Evolutionary conservation across 768 basidiomycete genomes (phyloP).

Genomic region (Mycena floridula): DNA sequence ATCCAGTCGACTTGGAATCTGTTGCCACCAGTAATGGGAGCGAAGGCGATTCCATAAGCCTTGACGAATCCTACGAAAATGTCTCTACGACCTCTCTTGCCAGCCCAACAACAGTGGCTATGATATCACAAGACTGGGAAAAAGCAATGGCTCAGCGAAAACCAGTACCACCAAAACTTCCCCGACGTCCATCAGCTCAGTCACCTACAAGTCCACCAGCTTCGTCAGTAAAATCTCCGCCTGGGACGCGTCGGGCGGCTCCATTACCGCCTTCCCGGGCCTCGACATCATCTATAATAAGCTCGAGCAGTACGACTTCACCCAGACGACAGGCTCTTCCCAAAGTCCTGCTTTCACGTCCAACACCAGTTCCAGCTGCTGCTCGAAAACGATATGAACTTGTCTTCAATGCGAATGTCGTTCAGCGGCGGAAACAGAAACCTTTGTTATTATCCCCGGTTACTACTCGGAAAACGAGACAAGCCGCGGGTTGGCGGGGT

Average conservation of each 20-base stretch:
- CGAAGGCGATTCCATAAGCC: constrained; percentile 47
- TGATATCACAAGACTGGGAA: constrained; percentile 46
- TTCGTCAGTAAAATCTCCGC: constrained; percentile 4
- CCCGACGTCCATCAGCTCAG: constrained; percentile 32
- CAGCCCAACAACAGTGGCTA: constrained; percentile 44
- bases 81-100: constrained; percentile 48
- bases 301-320: constrained; percentile 26
- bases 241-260: constrained; percentile 7
- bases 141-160: constrained; percentile 30
- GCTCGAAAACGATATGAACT: constrained; percentile 62
- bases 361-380: constrained; percentile 61
- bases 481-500: constrained; percentile 71
- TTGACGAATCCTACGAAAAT: constrained; percentile 71
- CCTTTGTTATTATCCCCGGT: constrained; percentile 28
- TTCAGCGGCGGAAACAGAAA: constrained; percentile 37
- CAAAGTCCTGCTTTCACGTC: constrained; percentile 29
- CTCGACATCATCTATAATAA: constrained; percentile 55
- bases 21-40: constrained; percentile 21
- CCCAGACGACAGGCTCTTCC: constrained; percentile 21
- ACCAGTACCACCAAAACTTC: constrained; percentile 38
- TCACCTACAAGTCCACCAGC: constrained; percentile 10
- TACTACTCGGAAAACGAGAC: constrained; percentile 37
- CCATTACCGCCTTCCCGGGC: constrained; percentile 22
- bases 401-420: constrained; percentile 57
- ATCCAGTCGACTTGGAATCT: constrained; percentile 36